These are phyloP conservation scores for Mycena kentingensis DNA, from an alignment of 768 basidiomycete species.

Conservation along the genomic window DNA sequence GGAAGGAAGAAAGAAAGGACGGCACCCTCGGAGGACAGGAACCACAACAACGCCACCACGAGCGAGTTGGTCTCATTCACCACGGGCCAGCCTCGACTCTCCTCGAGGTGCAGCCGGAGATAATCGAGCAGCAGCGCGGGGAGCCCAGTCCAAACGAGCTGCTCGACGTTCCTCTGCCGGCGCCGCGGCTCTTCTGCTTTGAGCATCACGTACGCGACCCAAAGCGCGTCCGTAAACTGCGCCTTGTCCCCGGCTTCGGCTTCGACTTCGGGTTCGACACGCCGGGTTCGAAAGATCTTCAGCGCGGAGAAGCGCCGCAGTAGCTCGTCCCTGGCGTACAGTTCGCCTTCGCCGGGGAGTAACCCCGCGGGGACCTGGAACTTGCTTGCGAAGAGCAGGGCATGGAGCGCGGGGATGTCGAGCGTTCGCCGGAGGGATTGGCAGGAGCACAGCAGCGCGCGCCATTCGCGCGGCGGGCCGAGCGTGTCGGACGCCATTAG, in stretches of 20 bases:
- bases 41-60: conserved; percentile 52
- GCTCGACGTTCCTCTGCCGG: conserved; percentile 48
- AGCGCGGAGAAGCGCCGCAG: conserved; percentile 46
- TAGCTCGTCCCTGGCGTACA: conserved; percentile 48
- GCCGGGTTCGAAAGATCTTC: conserved; percentile 46
- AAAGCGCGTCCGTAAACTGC: conserved; percentile 46
- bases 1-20: conserved; percentile 28
- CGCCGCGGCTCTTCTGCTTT: conserved; percentile 53
- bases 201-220: conserved; percentile 58
- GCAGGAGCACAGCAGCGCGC: conserved; percentile 13
- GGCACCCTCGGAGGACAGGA: conserved; percentile 47
- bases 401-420: conserved; percentile 25
- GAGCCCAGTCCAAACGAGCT: conserved; percentile 47
- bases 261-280: conserved; percentile 24
- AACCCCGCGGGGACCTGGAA: conserved; percentile 54
- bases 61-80: conserved; percentile 47
- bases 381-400: conserved; percentile 44
- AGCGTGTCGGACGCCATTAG: conserved; percentile 4
- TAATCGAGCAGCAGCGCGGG: conserved; percentile 42
- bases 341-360: too few species aligned
- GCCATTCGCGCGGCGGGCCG: conserved; percentile 18
- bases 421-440: conserved; percentile 11
- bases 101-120: conserved; percentile 39
- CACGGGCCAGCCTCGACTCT: conserved; percentile 51
- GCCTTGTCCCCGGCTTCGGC: conserved; percentile 36